Evolutionary conservation across 805 yeast genomes (phyloP).

Genomic region (Candida schatavii): DNA sequence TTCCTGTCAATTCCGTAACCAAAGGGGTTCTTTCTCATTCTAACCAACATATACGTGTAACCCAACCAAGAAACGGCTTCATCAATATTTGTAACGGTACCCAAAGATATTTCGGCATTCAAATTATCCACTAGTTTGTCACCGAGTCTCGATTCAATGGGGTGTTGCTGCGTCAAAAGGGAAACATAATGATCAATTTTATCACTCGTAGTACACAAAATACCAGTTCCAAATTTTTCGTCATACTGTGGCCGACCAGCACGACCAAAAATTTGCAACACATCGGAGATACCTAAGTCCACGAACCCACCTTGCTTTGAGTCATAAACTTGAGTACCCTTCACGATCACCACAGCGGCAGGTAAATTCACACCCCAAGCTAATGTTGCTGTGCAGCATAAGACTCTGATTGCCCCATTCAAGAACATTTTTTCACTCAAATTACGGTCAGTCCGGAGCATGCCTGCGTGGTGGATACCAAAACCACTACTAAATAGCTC

Average conservation of each 20-base stretch:
- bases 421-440: constrained; percentile 84
- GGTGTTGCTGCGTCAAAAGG: constrained; percentile 87
- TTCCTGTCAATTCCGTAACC: constrained; percentile 89
- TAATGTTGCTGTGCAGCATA: constrained; percentile 94
- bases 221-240: constrained; percentile 89
- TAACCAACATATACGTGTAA: constrained; percentile 86
- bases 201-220: constrained; percentile 80
- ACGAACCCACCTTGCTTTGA: constrained; percentile 91
- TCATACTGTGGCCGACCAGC: constrained; percentile 96
- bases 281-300: constrained; percentile 94
- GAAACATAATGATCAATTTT: constrained; percentile 85
- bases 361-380: constrained; percentile 99
- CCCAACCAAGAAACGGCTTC: constrained; percentile 99
- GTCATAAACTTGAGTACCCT: constrained; percentile 95
- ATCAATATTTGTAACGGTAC: constrained; percentile 90
- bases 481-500: constrained; percentile 81
- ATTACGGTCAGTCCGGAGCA: constrained; percentile 87
- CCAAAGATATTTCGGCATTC: constrained; percentile 94
- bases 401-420: constrained; percentile 79
- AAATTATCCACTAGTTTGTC: constrained; percentile 83
- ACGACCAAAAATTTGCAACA: constrained; percentile 96
- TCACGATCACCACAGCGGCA: constrained; percentile 94
- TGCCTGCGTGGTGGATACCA: constrained; percentile 97
- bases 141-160: constrained; percentile 83
- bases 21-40: constrained; percentile 94